Evolutionary conservation across 1,284 basidiomycete species (phyloP).

Genomic region (Gomphus sp.): DNA sequence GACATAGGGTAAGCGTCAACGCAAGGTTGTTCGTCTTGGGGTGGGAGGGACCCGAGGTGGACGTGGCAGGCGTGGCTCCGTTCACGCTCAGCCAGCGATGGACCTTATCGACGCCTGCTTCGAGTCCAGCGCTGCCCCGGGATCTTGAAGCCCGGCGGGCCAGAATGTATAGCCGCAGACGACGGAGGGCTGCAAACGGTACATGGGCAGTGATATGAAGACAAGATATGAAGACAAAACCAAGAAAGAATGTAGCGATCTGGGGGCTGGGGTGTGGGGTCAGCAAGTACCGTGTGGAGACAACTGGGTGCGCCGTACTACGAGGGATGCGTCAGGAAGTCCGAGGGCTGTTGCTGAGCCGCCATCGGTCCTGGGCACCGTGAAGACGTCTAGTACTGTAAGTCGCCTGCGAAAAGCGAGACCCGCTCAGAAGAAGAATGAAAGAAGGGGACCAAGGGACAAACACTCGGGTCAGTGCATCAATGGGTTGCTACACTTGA

Average conservation of each 20-base stretch:
- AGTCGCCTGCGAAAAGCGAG: background rate
- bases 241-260: constrained; percentile 38
- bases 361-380: background rate
- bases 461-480: background rate
- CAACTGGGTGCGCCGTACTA: constrained; percentile 17
- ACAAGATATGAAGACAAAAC: constrained; percentile 39
- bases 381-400: background rate
- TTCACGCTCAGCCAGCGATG: constrained; percentile 1
- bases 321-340: constrained; percentile 21
- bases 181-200: constrained; percentile 14
- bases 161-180: constrained; percentile 10
- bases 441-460: background rate
- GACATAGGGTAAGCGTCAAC: constrained; percentile 35
- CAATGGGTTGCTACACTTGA: background rate
- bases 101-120: constrained; percentile 6
- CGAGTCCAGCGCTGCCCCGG: constrained; percentile 5
- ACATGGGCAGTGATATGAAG: constrained; percentile 26
- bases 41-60: constrained; percentile 5
- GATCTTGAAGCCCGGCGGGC: background rate
- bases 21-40: constrained; percentile 20
- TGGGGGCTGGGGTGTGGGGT: constrained; percentile 27
- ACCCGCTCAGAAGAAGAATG: background rate
- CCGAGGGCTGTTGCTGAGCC: constrained; percentile 14
- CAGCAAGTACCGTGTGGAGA: background rate
- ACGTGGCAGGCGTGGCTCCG: constrained; percentile 11